phyloP scores from a whole-genome alignment of 176 grass and related monocot genomes.

The Rhynchospora pubera region DNA sequence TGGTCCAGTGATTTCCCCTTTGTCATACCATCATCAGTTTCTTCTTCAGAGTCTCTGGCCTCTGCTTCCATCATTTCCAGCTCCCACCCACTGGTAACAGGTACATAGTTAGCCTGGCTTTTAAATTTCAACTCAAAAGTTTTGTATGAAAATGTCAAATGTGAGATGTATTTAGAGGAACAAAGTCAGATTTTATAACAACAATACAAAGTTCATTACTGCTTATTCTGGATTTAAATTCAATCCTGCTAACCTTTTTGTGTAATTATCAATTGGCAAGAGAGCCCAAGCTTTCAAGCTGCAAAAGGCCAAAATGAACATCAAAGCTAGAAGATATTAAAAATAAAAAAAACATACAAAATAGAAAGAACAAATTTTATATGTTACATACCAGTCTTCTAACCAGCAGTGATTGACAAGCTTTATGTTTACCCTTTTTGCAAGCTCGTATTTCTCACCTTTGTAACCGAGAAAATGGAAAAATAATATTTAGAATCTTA shows the following conservation, averaged over 20 bases:
- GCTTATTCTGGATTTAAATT: conserved; percentile 1
- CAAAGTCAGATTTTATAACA: background rate
- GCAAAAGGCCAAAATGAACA: conserved; percentile 20
- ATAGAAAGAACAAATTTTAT: conserved; percentile 6
- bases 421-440: conserved; percentile 67
- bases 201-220: background rate
- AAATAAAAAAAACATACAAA: background rate
- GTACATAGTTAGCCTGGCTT: conserved; percentile 24
- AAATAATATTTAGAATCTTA: background rate
- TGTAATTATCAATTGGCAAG: conserved; percentile 61
- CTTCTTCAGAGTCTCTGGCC: conserved; percentile 68
- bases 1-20: conserved; percentile 18
- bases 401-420: conserved; percentile 78
- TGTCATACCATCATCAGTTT: conserved; percentile 29
- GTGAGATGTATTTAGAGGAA: background rate
- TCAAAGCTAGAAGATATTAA: background rate
- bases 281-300: conserved; percentile 85
- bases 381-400: conserved; percentile 63
- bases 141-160: conserved; percentile 11
- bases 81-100: conserved; percentile 62
- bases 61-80: conserved; percentile 73
- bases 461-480: conserved; percentile 21
- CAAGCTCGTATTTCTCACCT: conserved; percentile 88
- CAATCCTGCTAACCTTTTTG: conserved; percentile 43
- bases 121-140: background rate